phyloP scores from a whole-genome alignment of 805 yeast species.

The Spathaspora passalidarum region DNA sequence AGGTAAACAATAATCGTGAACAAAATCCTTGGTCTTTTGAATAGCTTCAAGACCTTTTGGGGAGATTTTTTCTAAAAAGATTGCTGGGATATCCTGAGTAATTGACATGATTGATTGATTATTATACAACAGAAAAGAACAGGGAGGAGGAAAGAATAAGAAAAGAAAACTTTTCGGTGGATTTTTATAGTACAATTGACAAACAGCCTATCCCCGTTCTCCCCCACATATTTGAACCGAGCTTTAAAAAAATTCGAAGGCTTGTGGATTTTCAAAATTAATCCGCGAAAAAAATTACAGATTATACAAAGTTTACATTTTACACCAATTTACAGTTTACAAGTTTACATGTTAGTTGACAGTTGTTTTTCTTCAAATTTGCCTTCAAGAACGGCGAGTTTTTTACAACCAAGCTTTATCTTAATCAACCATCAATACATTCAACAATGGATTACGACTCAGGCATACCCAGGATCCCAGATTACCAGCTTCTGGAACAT shows the following conservation, averaged over 20 bases:
- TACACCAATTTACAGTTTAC: background rate
- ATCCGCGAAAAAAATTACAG: background rate
- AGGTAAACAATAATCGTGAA: conserved; percentile 55
- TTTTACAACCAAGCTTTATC: background rate
- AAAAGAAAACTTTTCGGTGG: background rate
- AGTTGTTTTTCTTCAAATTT: background rate
- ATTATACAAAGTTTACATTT: background rate
- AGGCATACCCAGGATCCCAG: conserved; percentile 67
- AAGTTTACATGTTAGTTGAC: background rate
- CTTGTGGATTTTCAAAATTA: background rate
- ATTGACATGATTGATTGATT: conserved; percentile 10
- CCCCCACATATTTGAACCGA: conserved; percentile 3
- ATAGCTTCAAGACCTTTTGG: conserved; percentile 38
- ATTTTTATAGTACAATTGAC: background rate
- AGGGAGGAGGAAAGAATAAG: background rate
- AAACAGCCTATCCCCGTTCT: background rate
- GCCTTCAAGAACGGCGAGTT: background rate
- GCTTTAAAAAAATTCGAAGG: background rate
- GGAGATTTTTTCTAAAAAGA: conserved; percentile 33
- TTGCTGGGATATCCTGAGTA: conserved; percentile 38
- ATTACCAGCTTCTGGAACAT: conserved; percentile 75
- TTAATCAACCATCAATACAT: background rate
- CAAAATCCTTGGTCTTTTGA: conserved; percentile 45
- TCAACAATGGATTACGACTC: conserved; percentile 36
- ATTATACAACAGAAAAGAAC: background rate